Base-by-base conservation (phyloP, 306 rosid genomes). In the Trifolium repens region DNA sequence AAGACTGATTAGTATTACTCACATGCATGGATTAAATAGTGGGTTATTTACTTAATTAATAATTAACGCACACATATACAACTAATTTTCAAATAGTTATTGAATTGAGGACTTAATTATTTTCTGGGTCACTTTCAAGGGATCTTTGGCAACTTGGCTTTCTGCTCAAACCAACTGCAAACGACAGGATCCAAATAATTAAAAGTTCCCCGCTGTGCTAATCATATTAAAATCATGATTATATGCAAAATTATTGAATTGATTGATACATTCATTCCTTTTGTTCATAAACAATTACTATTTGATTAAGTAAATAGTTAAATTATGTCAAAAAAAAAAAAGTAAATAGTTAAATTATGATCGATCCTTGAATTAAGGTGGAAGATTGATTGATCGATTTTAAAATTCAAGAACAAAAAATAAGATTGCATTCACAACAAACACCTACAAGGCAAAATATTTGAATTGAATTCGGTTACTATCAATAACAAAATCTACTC, bases 111-210 rank as follows among this genome's bases (percentile, higher is more conserved):
- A 37, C 14, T 44, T 40, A 22, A 5, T 72, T 60, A 59, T 37
- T 82, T 39, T 50, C 66, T 59, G 63, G 40, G 77, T 82, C 83
- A 67, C 62, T 72, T 67, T 81, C 76, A 60, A 68, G 68, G 68
- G 61, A 77, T 77, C 79, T 61, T 76, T 46, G 57, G 74, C 70
- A 34, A 55, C 64, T 77, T 77, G 54, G 63, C 62, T 65, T 81
- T 10, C 58, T 43, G 26, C 40, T 50, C 37, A 69, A 74, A 43
- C 76, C 72, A 75, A 69, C 60, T 34, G 54, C 44, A 30, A 50
- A 50, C 26, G 80, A 80, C 62, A 71, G 14, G 54, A 40, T 62
- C 59, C 40, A 61, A 74, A 39, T 65, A 22, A n/a, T 65, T 14
- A n/a, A 22, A 22, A 64, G 53, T n/a, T 8, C 10, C 7, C 19